Evolutionary conservation across 2,329 filamentous ascomycete genomes (phyloP).

Genomic region (Elsinoe fawcettii): DNA sequence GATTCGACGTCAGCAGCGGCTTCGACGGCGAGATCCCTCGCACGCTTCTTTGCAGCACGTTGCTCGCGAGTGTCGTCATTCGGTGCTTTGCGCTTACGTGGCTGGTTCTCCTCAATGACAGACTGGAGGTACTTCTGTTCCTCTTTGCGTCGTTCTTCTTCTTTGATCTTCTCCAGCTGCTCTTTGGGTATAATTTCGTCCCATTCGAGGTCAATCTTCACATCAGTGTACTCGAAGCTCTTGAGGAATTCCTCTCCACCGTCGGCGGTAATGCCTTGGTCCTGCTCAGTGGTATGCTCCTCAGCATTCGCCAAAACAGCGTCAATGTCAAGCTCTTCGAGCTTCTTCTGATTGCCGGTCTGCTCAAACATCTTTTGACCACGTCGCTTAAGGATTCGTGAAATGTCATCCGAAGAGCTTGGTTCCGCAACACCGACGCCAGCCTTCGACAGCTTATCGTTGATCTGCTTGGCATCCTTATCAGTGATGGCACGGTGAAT

Average conservation of each 20-base stretch:
- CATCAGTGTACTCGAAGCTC: conserved; percentile 87
- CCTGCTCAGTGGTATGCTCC: conserved; percentile 91
- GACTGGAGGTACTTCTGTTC: conserved; percentile 76
- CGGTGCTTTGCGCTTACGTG: conserved; percentile 61
- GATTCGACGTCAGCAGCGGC: conserved; percentile 52
- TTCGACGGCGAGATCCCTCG: conserved; percentile 56
- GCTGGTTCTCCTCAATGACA: conserved; percentile 76
- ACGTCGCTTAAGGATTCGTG: conserved; percentile 89
- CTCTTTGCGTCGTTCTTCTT: conserved; percentile 75
- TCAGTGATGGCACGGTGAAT: conserved; percentile 96
- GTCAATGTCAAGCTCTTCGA: conserved; percentile 96
- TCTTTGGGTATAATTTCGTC: conserved; percentile 97
- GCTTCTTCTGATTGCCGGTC: conserved; percentile 88
- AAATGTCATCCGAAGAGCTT: conserved; percentile 88
- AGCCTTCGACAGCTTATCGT: conserved; percentile 66
- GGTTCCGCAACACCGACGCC: conserved; percentile 59
- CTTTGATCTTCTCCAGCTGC: conserved; percentile 80
- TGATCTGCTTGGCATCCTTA: conserved; percentile 76
- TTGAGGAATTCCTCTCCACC: conserved; percentile 94
- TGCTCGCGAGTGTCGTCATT: conserved; percentile 58
- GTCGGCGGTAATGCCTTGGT: conserved; percentile 87
- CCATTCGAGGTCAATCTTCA: conserved; percentile 95
- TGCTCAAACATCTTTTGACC: conserved; percentile 99
- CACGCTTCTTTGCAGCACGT: conserved; percentile 61
- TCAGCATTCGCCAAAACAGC: conserved; percentile 95